Evolutionary conservation across 202 grass and related monocot genomes (phyloP).

Genomic region (Brachypodium distachyon): DNA sequence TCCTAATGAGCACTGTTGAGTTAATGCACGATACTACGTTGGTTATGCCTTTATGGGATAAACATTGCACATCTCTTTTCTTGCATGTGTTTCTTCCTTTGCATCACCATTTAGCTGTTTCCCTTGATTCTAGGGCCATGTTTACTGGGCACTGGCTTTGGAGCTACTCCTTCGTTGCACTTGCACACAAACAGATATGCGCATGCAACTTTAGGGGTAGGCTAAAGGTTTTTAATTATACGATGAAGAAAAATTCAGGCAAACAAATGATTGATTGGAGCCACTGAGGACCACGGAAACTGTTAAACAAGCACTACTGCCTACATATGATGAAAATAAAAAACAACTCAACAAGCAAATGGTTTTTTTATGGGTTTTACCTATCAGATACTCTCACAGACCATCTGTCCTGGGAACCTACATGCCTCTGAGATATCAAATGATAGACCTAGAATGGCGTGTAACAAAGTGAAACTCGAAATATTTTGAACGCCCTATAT

Average conservation of each 20-base stretch:
- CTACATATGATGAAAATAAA: no score
- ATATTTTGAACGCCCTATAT: no score
- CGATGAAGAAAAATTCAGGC: background rate
- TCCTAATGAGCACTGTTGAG: background rate
- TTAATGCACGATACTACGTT: background rate
- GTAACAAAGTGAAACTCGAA: no score
- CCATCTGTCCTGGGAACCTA: background rate
- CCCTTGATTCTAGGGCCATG: conserved; percentile 75
- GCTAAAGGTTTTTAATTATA: background rate
- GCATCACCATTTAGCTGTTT: background rate
- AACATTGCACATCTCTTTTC: conserved; percentile 15
- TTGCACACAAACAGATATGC: conserved; percentile 21
- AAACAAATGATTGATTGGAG: background rate
- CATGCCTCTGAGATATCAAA: no score
- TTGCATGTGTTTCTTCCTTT: conserved; percentile 31
- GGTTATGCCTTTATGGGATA: background rate
- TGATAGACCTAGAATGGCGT: no score
- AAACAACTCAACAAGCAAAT: no score
- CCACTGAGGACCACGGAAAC: background rate
- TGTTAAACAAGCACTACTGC: background rate
- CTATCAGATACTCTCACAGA: no score
- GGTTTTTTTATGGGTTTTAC: no score
- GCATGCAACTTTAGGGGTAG: conserved; percentile 15
- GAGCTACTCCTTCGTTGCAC: conserved; percentile 39
- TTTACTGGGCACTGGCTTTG: conserved; percentile 45